A percentile compares a stretch with the other conserved stretches of the same genome.
phyloP scores from a whole-genome alignment of 768 basidiomycete genomes.

The Phylloporus arenicola region DNA sequence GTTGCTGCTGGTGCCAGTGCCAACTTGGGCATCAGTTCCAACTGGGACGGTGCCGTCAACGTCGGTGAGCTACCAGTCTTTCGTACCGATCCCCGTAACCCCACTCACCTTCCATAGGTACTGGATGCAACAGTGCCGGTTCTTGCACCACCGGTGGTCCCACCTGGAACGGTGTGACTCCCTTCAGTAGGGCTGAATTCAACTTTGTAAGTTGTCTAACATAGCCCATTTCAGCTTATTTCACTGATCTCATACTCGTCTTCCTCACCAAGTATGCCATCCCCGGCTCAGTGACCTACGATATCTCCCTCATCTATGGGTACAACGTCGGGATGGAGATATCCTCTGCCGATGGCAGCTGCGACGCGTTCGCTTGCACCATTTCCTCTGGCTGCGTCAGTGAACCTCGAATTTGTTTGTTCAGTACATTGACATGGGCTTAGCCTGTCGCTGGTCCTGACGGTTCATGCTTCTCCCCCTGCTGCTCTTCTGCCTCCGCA shows the following conservation, averaged over 20 bases:
- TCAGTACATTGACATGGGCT: constrained; percentile 1
- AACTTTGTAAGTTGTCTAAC: constrained; percentile 21
- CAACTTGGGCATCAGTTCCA: constrained; percentile 27
- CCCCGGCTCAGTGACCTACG: constrained; percentile 27
- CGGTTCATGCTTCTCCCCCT: constrained; percentile 25
- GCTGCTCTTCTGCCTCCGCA: constrained; percentile 26
- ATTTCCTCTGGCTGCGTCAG: constrained; percentile 29
- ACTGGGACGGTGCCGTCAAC: constrained; percentile 31
- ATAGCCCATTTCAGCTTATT: not conserved
- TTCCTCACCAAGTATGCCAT: constrained; percentile 15
- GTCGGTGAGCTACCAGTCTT: constrained; percentile 16
- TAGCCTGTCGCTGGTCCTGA: constrained; percentile 28
- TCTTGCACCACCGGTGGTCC: constrained; percentile 28
- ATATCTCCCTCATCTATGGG: constrained; percentile 32
- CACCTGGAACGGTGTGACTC: constrained; percentile 26
- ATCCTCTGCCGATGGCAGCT: constrained; percentile 21
- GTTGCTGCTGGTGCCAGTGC: constrained; percentile 18
- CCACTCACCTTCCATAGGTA: constrained; percentile 19
- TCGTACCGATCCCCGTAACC: not conserved
- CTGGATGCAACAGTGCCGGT: constrained; percentile 22
- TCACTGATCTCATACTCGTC: not conserved
- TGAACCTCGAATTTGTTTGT: not conserved
- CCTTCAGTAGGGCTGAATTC: constrained; percentile 31
- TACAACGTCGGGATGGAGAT: constrained; percentile 34
- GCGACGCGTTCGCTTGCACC: constrained; percentile 30